Evolutionary conservation across 768 basidiomycete species (phyloP), one percentile per base, ranked within the genome.

Genomic region (Rhodosporidiobolus sp.): DNA sequence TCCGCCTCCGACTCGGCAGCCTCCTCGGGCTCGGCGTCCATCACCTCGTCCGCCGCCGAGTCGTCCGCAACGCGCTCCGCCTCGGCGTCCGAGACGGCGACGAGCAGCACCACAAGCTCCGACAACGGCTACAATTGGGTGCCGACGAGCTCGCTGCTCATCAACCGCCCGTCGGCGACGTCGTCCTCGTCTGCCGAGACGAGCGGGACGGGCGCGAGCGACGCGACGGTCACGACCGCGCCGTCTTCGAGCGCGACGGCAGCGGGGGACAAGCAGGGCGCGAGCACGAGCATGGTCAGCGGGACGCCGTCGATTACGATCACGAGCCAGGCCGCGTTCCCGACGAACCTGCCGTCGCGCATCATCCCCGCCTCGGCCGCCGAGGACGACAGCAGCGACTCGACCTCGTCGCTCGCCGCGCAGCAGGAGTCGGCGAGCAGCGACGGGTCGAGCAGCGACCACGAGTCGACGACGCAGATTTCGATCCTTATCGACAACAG

Each of bases 401-500:
- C n/a, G n/a, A n/a, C 45, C 30, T 30, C 53, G 28, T 22, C 55
- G 24, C 43, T 45, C 58, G 46, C 32, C 22, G 20, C 53, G 49
- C 24, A 28, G 62, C 10, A 54, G 59, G 1, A 57, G 63, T 46
- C 73, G n/a, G n/a, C 8, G 8, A 14, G 20, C 24, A 58, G 54
- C 62, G 52, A 45, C 11, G 67, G 58, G 24, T 22, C 38, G 17
- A 57, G 63, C n/a, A n/a, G n/a, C n/a, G 76, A 76, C 65, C 55
- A 50, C 5, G 57, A 57, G 26, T 55, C 75, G 50, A 69, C 70
- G 34, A 83, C 84, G 19, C 70, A 88, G 70, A 86, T 92, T 79
- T 89, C 85, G 63, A 77, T 94, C 52, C 77, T 91, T 72, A 89
- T 92, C 80, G 84, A 87, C 65, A 57, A 77, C 8, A 77, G 69